phyloP scores from a whole-genome alignment of 73 alveolate genomes.

The Paramecium caudatum region DNA sequence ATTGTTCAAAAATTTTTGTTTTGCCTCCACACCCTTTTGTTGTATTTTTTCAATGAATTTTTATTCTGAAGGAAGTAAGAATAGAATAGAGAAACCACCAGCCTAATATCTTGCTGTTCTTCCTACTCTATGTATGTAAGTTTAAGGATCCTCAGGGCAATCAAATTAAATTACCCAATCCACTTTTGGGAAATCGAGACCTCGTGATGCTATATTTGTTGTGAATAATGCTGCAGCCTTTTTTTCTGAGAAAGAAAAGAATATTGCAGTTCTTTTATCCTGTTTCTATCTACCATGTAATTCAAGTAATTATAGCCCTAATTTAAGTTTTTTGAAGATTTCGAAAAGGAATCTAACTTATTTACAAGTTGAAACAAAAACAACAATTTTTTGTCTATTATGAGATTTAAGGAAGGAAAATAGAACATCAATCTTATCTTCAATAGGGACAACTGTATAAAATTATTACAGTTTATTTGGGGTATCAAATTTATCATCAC shows the following conservation, averaged over 20 bases:
- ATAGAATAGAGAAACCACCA: conserved; percentile 95
- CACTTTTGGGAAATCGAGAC: conserved; percentile 96
- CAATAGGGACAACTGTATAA: conserved; percentile 85
- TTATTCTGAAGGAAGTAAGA: conserved; percentile 88
- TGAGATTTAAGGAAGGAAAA: conserved; percentile 96
- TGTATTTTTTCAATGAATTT: conserved; percentile 85
- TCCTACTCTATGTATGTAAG: conserved; percentile 97
- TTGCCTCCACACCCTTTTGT: conserved; percentile 84
- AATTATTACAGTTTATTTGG: conserved; percentile 91
- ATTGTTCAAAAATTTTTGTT: conserved; percentile 91
- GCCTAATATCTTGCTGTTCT: conserved; percentile 97
- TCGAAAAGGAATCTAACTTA: conserved; percentile 92
- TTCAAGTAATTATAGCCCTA: conserved; percentile 85
- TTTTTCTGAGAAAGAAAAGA: conserved; percentile 88
- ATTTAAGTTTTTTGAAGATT: conserved; percentile 84
- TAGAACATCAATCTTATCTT: conserved; percentile 93
- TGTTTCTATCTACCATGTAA: conserved; percentile 93
- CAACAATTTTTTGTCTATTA: conserved; percentile 86
- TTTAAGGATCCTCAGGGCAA: conserved; percentile 90
- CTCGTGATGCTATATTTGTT: conserved; percentile 95
- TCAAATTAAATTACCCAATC: conserved; percentile 96
- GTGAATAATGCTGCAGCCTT: conserved; percentile 88
- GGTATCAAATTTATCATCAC: conserved; percentile 79
- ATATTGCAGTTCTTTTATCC: conserved; percentile 92
- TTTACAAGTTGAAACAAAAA: conserved; percentile 91